phyloP scores from a whole-genome alignment of 768 basidiomycete species.

The Lyophyllum semitale region DNA sequence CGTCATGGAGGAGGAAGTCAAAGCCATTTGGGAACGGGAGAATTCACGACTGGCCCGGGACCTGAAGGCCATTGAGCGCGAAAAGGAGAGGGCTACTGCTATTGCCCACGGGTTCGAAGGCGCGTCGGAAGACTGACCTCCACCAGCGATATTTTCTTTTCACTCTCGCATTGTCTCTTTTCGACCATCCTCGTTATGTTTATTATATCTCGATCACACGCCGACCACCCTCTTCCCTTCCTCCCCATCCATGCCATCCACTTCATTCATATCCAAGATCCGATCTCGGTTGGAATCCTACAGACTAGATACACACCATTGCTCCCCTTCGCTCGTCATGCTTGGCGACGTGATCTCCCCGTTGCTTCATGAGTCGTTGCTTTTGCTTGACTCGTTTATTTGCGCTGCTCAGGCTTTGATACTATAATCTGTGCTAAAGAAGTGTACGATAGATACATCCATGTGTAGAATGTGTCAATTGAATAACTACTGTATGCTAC shows the following conservation, averaged over 20 bases:
- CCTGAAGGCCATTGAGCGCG: slow-evolving; percentile 30
- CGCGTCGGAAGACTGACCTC: slow-evolving; percentile 19
- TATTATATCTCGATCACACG: slow-evolving; percentile 17
- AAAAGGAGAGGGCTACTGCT: slow-evolving; percentile 11
- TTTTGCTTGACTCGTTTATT: slow-evolving; percentile 1
- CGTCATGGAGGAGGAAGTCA: slow-evolving; percentile 51
- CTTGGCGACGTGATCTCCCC: slow-evolving; percentile 1
- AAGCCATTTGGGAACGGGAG: slow-evolving; percentile 57
- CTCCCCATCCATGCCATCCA: slow-evolving; percentile 6
- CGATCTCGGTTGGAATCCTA: slow-evolving; percentile 11
- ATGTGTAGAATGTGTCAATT: neutral
- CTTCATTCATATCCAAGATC: slow-evolving; percentile 7
- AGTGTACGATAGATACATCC: slow-evolving; percentile 10
- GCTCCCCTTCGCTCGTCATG: slow-evolving; percentile 5
- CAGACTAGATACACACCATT: slow-evolving; percentile 9
- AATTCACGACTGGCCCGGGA: slow-evolving; percentile 45
- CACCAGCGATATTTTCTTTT: neutral
- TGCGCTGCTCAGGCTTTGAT: neutral
- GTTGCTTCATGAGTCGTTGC: slow-evolving; percentile 9
- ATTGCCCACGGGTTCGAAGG: slow-evolving; percentile 19
- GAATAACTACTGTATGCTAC: neutral
- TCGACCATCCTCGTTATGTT: too few relatives aligned
- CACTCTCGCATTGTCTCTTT: slow-evolving; percentile 9
- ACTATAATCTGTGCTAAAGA: neutral
- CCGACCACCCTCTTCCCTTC: slow-evolving; percentile 2